Percentiles rank a stretch among this genome's conserved stretches.
Evolutionary conservation across 2,329 filamentous ascomycete species (phyloP).

Genomic region (Cercospora berteroae): DNA sequence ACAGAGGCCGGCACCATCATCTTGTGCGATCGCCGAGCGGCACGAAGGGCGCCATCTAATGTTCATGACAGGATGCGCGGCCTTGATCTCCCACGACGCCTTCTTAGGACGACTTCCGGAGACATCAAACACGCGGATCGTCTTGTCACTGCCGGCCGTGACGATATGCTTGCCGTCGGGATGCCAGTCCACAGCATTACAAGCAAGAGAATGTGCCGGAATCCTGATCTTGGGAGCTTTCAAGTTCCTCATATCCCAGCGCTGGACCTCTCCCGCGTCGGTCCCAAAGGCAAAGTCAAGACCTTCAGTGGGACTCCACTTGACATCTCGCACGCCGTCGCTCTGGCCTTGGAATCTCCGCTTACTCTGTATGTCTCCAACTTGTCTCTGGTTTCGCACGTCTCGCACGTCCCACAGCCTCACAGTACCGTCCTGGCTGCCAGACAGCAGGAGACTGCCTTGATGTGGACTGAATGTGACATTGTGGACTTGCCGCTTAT

Average conservation of each 20-base stretch:
- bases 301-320: slow-evolving; percentile 63
- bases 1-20: slow-evolving; percentile 56
- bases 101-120: slow-evolving; percentile 58
- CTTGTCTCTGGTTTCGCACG: slow-evolving; percentile 40
- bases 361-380: slow-evolving; percentile 55
- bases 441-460: slow-evolving; percentile 60
- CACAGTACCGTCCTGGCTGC: slow-evolving; percentile 63
- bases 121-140: slow-evolving; percentile 64
- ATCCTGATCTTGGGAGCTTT: slow-evolving; percentile 59
- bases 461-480: slow-evolving; percentile 64
- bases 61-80: slow-evolving; percentile 61
- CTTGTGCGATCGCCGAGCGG: slow-evolving; percentile 53
- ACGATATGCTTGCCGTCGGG: slow-evolving; percentile 64
- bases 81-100: slow-evolving; percentile 57
- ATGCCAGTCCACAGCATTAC: slow-evolving; percentile 65
- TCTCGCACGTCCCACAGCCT: slow-evolving; percentile 64
- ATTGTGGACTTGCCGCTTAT: slow-evolving; percentile 64
- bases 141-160: slow-evolving; percentile 61
- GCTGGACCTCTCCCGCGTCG: slow-evolving; percentile 62
- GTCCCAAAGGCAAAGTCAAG: slow-evolving; percentile 64
- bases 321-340: slow-evolving; percentile 61
- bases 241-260: slow-evolving; percentile 61
- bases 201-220: slow-evolving; percentile 56
- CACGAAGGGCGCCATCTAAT: slow-evolving; percentile 62
- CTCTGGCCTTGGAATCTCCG: slow-evolving; percentile 57